Evolutionary conservation across 2,329 filamentous ascomycete genomes (phyloP).

Genomic region (Claviceps capensis): DNA sequence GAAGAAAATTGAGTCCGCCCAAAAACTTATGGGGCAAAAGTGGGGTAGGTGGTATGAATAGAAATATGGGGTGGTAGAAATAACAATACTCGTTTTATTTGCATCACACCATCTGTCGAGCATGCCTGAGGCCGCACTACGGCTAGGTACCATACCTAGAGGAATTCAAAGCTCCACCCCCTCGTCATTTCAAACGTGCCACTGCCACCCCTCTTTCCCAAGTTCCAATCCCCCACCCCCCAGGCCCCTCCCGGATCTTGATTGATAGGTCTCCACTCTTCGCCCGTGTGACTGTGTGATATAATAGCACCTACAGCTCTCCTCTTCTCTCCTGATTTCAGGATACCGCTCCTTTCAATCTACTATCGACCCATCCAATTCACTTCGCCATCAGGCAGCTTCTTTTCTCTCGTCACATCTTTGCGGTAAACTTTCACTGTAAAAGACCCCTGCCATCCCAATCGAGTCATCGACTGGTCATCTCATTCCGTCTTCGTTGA

Average conservation of each 20-base stretch:
- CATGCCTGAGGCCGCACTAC: too few relatives aligned
- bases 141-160: neutral
- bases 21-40: too few relatives aligned
- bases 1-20: too few relatives aligned
- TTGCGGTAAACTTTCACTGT: neutral
- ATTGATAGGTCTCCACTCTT: constrained; percentile 9
- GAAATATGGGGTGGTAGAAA: too few relatives aligned
- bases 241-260: neutral
- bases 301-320: constrained; percentile 9
- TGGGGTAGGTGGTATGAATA: too few relatives aligned
- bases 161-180: neutral
- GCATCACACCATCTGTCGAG: too few relatives aligned
- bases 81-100: too few relatives aligned
- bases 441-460: neutral
- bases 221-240: neutral
- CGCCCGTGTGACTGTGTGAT: constrained; percentile 12
- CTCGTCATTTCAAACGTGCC: neutral
- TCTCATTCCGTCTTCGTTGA: neutral
- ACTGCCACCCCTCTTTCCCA: neutral
- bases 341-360: neutral
- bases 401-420: neutral
- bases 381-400: constrained; percentile 2
- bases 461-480: neutral
- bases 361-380: constrained; percentile 3
- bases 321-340: constrained; percentile 1